Evolutionary conservation across 2,329 filamentous ascomycete species (phyloP), one percentile per base, ranked within the genome.

Genomic region (Botrytis sinoallii): DNA sequence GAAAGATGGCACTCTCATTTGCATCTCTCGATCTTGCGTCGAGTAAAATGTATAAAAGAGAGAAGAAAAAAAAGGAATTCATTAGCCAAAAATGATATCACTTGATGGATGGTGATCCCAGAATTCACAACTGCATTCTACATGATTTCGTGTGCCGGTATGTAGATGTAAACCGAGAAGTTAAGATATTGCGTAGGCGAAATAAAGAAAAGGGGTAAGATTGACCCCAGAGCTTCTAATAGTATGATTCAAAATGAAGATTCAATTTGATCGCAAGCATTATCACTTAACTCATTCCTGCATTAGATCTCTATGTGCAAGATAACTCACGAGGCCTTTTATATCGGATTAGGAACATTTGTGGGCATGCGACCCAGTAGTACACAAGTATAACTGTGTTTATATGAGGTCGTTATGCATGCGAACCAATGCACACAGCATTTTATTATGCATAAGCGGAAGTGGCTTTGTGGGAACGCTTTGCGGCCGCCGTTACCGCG

Each of bases 51-150:
- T 16, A 57, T 29, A 29, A n/a, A 32, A 32, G 32, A 32, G 6
- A 29, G 9, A 6, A 18, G n/a, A 18, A 29, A 29, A 18, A 18
- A 3, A 1, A 8, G 14, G n/a, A 16, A 16, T 57, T 57, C 5
- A 29, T 29, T 3, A 8, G 25, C 52, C 5, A 29, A 29, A 55
- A 55, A 55, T 18, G 4, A n/a, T 18, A 29, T 29, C 6, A 29
- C n/a, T 55, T 29, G 14, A 55, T n/a, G 12, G 48, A n/a, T n/a
- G 12, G 25, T 7, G 5, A n/a, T 55, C 12, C 2, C 6, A 16
- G 0, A 52, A 1, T 16, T n/a, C 0, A 16, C 25, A 7, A 16
- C 12, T 55, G 25, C 2, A 8, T 55, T 55, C 25, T 2, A 0
- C 29, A 55, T 8, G 6, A 29, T 55, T 6, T 29, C 52, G 16